Evolutionary conservation across 2,329 filamentous ascomycete species (phyloP).

Genomic region (Fusarium albidum): DNA sequence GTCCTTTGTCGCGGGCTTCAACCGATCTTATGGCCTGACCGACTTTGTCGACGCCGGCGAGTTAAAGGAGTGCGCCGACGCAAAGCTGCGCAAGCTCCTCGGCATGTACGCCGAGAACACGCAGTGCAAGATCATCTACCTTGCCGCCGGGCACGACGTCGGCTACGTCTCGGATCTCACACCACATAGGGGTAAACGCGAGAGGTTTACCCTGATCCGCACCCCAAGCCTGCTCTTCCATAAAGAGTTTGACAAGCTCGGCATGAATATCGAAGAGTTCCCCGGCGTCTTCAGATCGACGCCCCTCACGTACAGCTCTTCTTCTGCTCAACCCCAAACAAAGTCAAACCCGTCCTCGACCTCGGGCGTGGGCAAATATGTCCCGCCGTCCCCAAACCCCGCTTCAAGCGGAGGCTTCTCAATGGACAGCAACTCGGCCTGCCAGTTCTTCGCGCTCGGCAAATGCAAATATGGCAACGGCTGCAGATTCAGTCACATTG

Average conservation of each 20-base stretch:
- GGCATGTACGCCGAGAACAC: constrained; percentile 65
- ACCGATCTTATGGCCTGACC: constrained; percentile 63
- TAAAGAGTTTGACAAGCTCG: constrained; percentile 60
- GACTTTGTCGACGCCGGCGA: constrained; percentile 70
- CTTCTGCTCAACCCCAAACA: neutral
- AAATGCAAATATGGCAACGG: constrained; percentile 36
- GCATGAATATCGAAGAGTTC: constrained; percentile 59
- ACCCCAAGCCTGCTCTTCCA: constrained; percentile 56
- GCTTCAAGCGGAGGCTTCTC: neutral
- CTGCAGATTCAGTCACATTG: constrained; percentile 28
- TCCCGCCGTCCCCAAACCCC: constrained; percentile 3
- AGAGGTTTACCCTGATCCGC: constrained; percentile 64
- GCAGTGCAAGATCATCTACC: constrained; percentile 71
- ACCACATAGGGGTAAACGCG: constrained; percentile 56
- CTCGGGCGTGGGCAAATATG: neutral
- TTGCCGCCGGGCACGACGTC: constrained; percentile 67
- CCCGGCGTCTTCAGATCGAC: constrained; percentile 60
- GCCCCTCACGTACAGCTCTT: constrained; percentile 38
- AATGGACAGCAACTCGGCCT: constrained; percentile 18
- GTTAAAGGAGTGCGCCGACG: constrained; percentile 66
- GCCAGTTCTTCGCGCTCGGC: constrained; percentile 29
- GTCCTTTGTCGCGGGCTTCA: constrained; percentile 65
- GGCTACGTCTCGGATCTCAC: constrained; percentile 62
- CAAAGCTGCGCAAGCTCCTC: constrained; percentile 51
- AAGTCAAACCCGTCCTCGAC: constrained; percentile 6